Conservation (phyloP, 1,284 basidiomycete genomes). For the Ceratobasidium sp. region DNA sequence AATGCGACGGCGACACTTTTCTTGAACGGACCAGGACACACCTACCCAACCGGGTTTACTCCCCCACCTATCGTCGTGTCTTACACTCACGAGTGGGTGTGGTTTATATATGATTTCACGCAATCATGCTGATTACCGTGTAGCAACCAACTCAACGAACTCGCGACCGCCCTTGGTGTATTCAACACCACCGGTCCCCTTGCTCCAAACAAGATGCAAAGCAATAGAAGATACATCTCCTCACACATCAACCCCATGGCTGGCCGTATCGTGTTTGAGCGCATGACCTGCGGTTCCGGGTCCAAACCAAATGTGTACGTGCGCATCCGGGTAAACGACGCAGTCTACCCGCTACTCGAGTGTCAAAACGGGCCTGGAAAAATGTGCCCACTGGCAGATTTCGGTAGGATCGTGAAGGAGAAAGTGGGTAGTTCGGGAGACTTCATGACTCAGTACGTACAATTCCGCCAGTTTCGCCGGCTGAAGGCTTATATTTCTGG, state of each 20-base stretch:
- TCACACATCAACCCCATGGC: slow-evolving; percentile 39
- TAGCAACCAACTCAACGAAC: slow-evolving; percentile 37
- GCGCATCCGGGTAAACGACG: slow-evolving; percentile 31
- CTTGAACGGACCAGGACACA: slow-evolving; percentile 26
- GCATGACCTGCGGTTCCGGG: slow-evolving; percentile 25
- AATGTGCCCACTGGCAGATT: slow-evolving; percentile 13
- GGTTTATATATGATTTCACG: background rate
- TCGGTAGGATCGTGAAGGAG: slow-evolving; percentile 20
- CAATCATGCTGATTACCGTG: background rate
- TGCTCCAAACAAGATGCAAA: slow-evolving; percentile 8
- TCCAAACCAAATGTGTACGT: slow-evolving; percentile 14
- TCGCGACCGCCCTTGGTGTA: slow-evolving; percentile 5
- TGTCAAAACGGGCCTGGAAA: slow-evolving; percentile 35
- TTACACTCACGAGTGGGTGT: slow-evolving; percentile 23
- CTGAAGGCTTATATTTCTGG: background rate
- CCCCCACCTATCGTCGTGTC: slow-evolving; percentile 29
- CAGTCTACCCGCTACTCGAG: slow-evolving; percentile 26
- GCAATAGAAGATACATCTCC: slow-evolving; percentile 11
- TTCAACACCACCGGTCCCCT: slow-evolving; percentile 10
- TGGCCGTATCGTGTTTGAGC: slow-evolving; percentile 33
- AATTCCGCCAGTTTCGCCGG: background rate
- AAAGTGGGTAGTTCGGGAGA: slow-evolving; percentile 24
- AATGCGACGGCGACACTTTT: slow-evolving; percentile 29
- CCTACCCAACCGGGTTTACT: slow-evolving; percentile 29
- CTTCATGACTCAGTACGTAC: slow-evolving; percentile 22